These are phyloP conservation scores for Mollisiaceae sp. DNA, from an alignment of 2,329 filamentous ascomycete genomes.

Conservation along the genomic window DNA sequence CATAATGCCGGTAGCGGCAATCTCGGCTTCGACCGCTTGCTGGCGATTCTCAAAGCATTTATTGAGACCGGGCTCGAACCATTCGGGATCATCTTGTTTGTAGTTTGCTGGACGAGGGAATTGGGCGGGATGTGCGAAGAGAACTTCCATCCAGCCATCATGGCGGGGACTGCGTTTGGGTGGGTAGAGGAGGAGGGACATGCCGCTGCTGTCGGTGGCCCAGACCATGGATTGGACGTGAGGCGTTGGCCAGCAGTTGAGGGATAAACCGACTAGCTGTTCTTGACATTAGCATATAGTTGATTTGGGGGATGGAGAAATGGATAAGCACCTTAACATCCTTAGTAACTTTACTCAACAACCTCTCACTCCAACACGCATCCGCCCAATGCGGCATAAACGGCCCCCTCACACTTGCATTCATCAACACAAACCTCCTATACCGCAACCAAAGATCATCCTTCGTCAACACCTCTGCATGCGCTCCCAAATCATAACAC, in stretches of 20 bases:
- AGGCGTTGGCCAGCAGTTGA: slow-evolving; percentile 26
- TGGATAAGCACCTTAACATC: slow-evolving; percentile 34
- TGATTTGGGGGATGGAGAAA: not conserved
- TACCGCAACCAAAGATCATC: slow-evolving; percentile 36
- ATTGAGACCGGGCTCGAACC: slow-evolving; percentile 10
- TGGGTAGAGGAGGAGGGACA: slow-evolving; percentile 28
- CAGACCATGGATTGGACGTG: slow-evolving; percentile 37
- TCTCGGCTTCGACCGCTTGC: slow-evolving; percentile 12
- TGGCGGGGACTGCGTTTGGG: slow-evolving; percentile 8
- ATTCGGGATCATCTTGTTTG: not conserved
- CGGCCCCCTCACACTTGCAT: slow-evolving; percentile 40
- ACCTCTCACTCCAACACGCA: slow-evolving; percentile 39
- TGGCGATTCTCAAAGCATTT: slow-evolving; percentile 9
- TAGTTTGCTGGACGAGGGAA: slow-evolving; percentile 8
- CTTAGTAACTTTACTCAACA: slow-evolving; percentile 32
- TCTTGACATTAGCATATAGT: slow-evolving; percentile 4
- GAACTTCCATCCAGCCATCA: slow-evolving; percentile 15
- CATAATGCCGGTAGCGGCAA: slow-evolving; percentile 10
- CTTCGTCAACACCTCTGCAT: slow-evolving; percentile 35
- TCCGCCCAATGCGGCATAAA: slow-evolving; percentile 37
- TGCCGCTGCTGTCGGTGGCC: slow-evolving; percentile 30
- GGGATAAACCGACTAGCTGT: slow-evolving; percentile 31
- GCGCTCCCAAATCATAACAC: slow-evolving; percentile 39
- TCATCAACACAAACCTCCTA: slow-evolving; percentile 38
- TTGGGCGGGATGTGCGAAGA: not conserved